These are phyloP conservation scores for Globisporangium radiosum DNA, from an alignment of 352 stramenopile genomes.

Conservation along the genomic window DNA sequence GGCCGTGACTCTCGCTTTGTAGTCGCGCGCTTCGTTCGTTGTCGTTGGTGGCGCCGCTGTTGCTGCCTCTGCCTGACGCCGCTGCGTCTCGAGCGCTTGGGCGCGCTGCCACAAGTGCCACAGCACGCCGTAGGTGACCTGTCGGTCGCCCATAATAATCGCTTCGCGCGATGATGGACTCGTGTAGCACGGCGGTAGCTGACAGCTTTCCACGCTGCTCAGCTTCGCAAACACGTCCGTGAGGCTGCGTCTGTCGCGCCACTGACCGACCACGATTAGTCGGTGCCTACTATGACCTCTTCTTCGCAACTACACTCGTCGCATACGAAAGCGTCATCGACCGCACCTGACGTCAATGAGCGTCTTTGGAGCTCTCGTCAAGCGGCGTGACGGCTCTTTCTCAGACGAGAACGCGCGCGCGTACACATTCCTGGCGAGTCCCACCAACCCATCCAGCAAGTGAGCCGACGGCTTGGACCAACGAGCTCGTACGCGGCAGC, in stretches of 20 bases:
- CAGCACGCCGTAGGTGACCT: constrained; percentile 37
- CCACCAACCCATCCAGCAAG: too few relatives aligned
- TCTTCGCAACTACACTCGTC: neutral
- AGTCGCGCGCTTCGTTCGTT: neutral
- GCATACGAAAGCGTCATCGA: neutral
- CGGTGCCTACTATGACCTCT: too few relatives aligned
- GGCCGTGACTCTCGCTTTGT: neutral
- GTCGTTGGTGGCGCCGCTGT: neutral
- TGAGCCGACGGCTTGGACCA: neutral
- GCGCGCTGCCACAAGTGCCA: constrained; percentile 45
- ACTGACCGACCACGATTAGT: too few relatives aligned
- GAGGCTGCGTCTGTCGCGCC: constrained; percentile 25
- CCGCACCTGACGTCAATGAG: constrained; percentile 11
- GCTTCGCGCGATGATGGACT: constrained; percentile 22
- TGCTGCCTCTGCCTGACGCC: neutral
- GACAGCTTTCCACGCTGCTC: neutral
- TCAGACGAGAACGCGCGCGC: too few relatives aligned
- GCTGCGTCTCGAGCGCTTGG: constrained; percentile 1
- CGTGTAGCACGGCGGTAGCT: constrained; percentile 12
- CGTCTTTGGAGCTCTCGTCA: constrained; percentile 7
- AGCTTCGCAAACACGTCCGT: constrained; percentile 17
- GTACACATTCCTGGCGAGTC: too few relatives aligned
- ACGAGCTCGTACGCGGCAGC: neutral
- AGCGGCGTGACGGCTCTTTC: neutral
- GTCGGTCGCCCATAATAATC: constrained; percentile 37